These are phyloP conservation scores for Gilbertella persicaria DNA, from an alignment of 371 early-diverging fungal genomes.

Conservation along the genomic window DNA sequence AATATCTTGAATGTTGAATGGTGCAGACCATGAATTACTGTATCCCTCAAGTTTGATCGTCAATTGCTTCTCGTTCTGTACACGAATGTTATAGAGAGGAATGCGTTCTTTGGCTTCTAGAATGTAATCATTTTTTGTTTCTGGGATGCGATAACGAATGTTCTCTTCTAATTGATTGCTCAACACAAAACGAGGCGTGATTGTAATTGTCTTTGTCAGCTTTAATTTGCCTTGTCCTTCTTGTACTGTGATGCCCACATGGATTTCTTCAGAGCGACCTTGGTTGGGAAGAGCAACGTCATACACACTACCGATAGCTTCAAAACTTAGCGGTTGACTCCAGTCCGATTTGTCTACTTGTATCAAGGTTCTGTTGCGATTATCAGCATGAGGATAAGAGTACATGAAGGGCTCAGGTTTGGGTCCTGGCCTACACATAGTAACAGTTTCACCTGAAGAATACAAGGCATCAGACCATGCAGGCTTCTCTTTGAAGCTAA, in stretches of 20 bases:
- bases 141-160: conserved; percentile 76
- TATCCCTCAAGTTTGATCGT: conserved; percentile 71
- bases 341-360: conserved; percentile 82
- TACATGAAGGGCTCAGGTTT: conserved; percentile 88
- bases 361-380: conserved; percentile 80
- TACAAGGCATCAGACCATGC: conserved; percentile 75
- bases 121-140: conserved; percentile 51
- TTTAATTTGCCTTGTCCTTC: conserved; percentile 75
- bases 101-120: conserved; percentile 61
- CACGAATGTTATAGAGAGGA: conserved; percentile 72
- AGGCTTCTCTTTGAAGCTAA: conserved; percentile 79
- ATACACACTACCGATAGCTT: conserved; percentile 88
- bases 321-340: conserved; percentile 94
- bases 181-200: conserved; percentile 90
- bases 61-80: conserved; percentile 65
- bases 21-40: conserved; percentile 87
- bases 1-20: conserved; percentile 85
- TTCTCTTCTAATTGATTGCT: conserved; percentile 78
- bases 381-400: conserved; percentile 85
- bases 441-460: conserved; percentile 64
- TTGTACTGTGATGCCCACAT: conserved; percentile 84
- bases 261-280: conserved; percentile 61
- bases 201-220: conserved; percentile 84
- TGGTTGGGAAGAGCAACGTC: conserved; percentile 72
- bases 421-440: conserved; percentile 32